phyloP scores from a whole-genome alignment of 169 alveolate species.

The Plasmodium vinckei region DNA sequence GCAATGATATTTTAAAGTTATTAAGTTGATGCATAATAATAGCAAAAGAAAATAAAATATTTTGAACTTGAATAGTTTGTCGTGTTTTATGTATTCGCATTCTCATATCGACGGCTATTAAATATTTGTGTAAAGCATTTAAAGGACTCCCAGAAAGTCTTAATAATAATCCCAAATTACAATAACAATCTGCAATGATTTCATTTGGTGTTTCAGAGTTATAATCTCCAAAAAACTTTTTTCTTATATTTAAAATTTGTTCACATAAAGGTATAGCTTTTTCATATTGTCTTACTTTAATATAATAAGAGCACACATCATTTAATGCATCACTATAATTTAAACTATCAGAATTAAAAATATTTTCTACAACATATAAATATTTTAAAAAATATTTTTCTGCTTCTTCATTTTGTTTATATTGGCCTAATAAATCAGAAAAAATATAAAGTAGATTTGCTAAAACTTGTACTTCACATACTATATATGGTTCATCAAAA shows the following conservation, averaged over 20 bases:
- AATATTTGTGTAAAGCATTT: conserved; percentile 85
- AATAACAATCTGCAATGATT: conserved; percentile 88
- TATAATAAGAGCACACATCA: conserved; percentile 81
- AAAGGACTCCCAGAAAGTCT: conserved; percentile 85
- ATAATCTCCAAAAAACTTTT: conserved; percentile 84
- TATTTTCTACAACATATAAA: conserved; percentile 38
- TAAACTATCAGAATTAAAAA: conserved; percentile 55
- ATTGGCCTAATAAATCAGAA: conserved; percentile 78
- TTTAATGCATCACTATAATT: conserved; percentile 82
- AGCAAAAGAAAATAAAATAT: conserved; percentile 87
- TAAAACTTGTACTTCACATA: conserved; percentile 78
- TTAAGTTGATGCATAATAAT: conserved; percentile 88
- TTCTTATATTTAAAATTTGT: conserved; percentile 80
- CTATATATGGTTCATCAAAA: conserved; percentile 77
- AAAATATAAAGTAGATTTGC: conserved; percentile 79
- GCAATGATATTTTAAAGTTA: conserved; percentile 85
- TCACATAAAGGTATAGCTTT: conserved; percentile 83
- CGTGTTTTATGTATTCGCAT: conserved; percentile 88
- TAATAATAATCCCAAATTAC: conserved; percentile 86
- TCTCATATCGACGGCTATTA: conserved; percentile 89
- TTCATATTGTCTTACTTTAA: conserved; percentile 80
- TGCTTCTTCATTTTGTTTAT: conserved; percentile 79
- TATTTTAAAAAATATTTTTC: conserved; percentile 75
- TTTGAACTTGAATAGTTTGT: conserved; percentile 85
- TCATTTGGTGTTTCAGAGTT: conserved; percentile 82